Evolutionary conservation across 768 basidiomycete genomes (phyloP), one percentile per base, ranked within the genome.

Genomic region (Auricularia cornea): DNA sequence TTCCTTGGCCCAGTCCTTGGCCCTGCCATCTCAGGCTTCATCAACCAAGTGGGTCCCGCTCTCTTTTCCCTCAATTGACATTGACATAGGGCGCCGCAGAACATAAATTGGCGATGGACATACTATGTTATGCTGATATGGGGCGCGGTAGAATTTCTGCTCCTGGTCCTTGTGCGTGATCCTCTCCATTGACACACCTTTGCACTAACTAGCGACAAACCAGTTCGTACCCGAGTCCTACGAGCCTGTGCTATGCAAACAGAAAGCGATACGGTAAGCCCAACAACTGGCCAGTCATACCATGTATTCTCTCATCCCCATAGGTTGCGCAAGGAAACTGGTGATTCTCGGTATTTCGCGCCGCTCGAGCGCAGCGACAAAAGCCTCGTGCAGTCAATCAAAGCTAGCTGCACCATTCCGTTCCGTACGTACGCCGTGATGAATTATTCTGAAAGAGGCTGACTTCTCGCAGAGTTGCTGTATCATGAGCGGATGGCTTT

Each of bases 191-290:
- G 23, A 54, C 33, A 63, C 59, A 30, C 63, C n/a, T 60, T 30
- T 40, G 35, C n/a, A n/a, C 41, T 16, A 3, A 20, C 12, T 57
- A 26, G 23, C 38, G 28, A 33, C n/a, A 16, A n/a, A 56, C 14
- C n/a, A 89, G 83, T 69, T 88, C 40, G 82, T 89, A 0, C 88
- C 88, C 2, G 92, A 93, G 75, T 90, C 90, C 0, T 91, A 84
- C 68, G 72, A 71, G 2, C 86, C 89, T 0, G 77, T 85, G 8
- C 74, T 93, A 6, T 71, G 83, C 35, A 82, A 84, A 69, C 70
- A 69, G 51, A 90, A 91, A 69, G 89, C 87, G 18, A 70, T 68
- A 40, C 78, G 75, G 87, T 84, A 62, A 64, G 71, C 64, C 20
- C 30, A 65, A 35, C 32, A n/a, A n/a, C 44, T 12, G 11, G 44